Evolutionary conservation across 2,329 filamentous ascomycete species (phyloP).

Genomic region (Phaeosphaeria sp.): DNA sequence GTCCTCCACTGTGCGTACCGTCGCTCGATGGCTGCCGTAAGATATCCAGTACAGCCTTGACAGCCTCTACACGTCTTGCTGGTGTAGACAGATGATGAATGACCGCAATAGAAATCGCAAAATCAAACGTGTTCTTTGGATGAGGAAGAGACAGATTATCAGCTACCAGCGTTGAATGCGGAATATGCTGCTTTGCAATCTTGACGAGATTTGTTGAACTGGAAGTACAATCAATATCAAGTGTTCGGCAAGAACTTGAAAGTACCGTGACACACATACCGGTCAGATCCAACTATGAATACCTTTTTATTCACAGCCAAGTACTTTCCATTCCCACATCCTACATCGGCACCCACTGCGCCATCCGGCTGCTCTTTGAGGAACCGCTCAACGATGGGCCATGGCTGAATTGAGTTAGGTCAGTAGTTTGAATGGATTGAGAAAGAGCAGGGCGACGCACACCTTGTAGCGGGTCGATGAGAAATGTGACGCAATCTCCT

Average conservation of each 20-base stretch:
- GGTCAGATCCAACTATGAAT: conserved; percentile 84
- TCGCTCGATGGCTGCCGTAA: conserved; percentile 50
- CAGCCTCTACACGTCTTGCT: conserved; percentile 73
- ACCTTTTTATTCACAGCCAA: conserved; percentile 77
- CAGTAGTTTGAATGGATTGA: conserved; percentile 16
- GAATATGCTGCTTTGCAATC: conserved; percentile 61
- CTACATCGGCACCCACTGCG: conserved; percentile 84
- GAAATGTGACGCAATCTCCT: conserved; percentile 84
- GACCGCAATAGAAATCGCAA: conserved; percentile 92
- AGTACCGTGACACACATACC: conserved; percentile 59
- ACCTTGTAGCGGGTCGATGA: conserved; percentile 78
- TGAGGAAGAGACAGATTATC: conserved; percentile 87
- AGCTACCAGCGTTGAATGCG: conserved; percentile 75
- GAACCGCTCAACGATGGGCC: conserved; percentile 88
- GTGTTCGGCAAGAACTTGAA: not conserved
- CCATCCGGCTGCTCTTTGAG: conserved; percentile 70
- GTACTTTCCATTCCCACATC: conserved; percentile 98
- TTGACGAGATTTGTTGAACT: conserved; percentile 65
- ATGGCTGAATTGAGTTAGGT: conserved; percentile 65
- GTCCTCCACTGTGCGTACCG: conserved; percentile 54
- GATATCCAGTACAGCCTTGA: conserved; percentile 73
- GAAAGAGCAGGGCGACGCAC: conserved; percentile 28
- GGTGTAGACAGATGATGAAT: conserved; percentile 89
- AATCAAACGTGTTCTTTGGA: conserved; percentile 71
- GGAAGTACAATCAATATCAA: conserved; percentile 1